Percentiles rank a stretch among this genome's conserved stretches.
These are phyloP conservation scores for Skeletonema grethae DNA, from an alignment of 108 stramenopile species.

Conservation along the genomic window DNA sequence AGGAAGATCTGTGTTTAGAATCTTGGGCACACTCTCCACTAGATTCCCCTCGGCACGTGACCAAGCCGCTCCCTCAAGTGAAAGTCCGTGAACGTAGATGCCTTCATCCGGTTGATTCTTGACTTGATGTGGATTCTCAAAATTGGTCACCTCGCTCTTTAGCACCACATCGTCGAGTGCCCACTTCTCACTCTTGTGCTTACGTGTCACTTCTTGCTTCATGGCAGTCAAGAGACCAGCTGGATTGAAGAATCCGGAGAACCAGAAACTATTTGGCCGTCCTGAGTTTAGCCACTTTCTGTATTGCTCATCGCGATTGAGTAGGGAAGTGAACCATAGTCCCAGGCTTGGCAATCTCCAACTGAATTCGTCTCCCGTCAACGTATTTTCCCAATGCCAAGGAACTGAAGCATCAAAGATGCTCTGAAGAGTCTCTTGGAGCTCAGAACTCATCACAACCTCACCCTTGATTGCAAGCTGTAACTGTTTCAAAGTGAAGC, in stretches of 20 bases:
- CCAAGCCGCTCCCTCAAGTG: conserved; percentile 88
- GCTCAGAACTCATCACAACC: conserved; percentile 87
- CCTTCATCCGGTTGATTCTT: conserved; percentile 78
- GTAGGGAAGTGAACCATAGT: conserved; percentile 85
- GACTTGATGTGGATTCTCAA: conserved; percentile 65
- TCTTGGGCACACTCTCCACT: conserved; percentile 81
- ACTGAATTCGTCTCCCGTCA: conserved; percentile 90
- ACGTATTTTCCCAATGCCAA: conserved; percentile 79
- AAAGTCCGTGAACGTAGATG: conserved; percentile 87
- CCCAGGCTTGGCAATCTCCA: conserved; percentile 86
- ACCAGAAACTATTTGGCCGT: conserved; percentile 78
- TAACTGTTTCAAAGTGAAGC: conserved; percentile 76
- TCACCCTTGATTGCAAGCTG: conserved; percentile 90
- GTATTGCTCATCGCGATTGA: conserved; percentile 81
- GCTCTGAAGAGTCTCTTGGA: conserved; percentile 77
- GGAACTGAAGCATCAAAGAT: conserved; percentile 85
- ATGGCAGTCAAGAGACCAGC: conserved; percentile 89
- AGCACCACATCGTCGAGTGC: conserved; percentile 90
- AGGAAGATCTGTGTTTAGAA: conserved; percentile 74
- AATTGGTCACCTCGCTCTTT: conserved; percentile 81
- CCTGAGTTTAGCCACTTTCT: conserved; percentile 78
- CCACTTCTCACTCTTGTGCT: conserved; percentile 86
- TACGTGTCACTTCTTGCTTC: conserved; percentile 90
- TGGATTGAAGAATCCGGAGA: conserved; percentile 91
- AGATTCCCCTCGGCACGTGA: conserved; percentile 60